phyloP scores from a whole-genome alignment of 1,284 basidiomycete genomes.

The Agaricales sp. region DNA sequence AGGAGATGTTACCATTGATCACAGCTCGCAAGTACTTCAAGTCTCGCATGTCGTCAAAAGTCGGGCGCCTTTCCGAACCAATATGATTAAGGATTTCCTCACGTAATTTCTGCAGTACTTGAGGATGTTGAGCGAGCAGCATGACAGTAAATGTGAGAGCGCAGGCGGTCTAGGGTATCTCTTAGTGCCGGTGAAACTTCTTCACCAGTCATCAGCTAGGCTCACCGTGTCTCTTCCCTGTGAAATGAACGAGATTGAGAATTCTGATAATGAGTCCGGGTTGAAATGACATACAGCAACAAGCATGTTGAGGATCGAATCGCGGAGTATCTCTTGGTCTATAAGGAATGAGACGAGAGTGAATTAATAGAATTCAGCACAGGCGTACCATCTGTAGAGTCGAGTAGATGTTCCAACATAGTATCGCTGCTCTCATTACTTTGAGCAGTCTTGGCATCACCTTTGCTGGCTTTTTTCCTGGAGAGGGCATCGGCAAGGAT shows the following conservation, averaged over 20 bases:
- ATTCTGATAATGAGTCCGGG: neutral
- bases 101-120: too few relatives aligned
- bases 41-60: neutral
- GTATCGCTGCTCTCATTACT: conserved; percentile 23
- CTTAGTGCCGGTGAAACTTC: too few relatives aligned
- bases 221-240: too few relatives aligned
- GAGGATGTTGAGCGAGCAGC: too few relatives aligned
- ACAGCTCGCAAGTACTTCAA: neutral
- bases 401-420: conserved; percentile 29
- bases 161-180: too few relatives aligned
- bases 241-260: neutral
- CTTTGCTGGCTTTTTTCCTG: conserved; percentile 13
- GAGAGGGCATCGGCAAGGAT: conserved; percentile 27
- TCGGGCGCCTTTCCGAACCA: neutral
- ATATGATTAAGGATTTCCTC: neutral
- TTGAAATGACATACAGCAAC: conserved; percentile 18
- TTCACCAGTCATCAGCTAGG: too few relatives aligned
- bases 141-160: too few relatives aligned
- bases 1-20: too few relatives aligned
- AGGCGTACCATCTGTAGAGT: conserved; percentile 30
- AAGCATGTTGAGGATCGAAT: conserved; percentile 29
- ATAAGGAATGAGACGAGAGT: too few relatives aligned
- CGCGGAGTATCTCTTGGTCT: conserved; percentile 26
- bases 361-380: too few relatives aligned
- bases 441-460: conserved; percentile 10